Conservation (phyloP, 345 rosid species). For the Corchorus olitorius region DNA sequence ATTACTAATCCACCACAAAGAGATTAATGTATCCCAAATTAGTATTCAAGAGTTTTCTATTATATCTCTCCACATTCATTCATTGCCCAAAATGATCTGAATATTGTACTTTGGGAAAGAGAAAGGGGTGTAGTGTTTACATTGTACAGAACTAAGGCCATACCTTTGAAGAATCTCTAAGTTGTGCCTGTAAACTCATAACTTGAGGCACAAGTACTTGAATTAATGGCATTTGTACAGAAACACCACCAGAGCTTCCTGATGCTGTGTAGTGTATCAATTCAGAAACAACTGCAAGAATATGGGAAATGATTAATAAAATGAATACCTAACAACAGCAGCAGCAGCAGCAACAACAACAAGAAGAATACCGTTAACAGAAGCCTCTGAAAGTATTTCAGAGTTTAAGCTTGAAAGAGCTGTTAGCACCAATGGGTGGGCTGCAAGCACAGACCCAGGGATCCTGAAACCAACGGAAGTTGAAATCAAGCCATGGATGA, state of each 20-base stretch:
- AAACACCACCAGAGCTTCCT: constrained; percentile 72
- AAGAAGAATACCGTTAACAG: constrained; percentile 81
- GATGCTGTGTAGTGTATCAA: constrained; percentile 88
- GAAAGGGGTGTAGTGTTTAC: not conserved
- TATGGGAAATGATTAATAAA: constrained; percentile 11
- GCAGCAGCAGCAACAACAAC: constrained; percentile 9
- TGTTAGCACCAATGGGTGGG: constrained; percentile 84
- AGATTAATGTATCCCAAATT: not conserved
- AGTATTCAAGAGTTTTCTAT: not conserved
- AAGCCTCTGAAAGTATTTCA: constrained; percentile 91
- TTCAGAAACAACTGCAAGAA: constrained; percentile 82
- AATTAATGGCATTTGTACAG: constrained; percentile 84
- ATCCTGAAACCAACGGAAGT: constrained; percentile 62
- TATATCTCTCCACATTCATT: not conserved
- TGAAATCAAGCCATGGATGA: constrained; percentile 16
- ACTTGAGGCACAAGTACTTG: constrained; percentile 93
- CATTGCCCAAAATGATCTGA: not conserved
- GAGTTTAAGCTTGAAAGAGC: constrained; percentile 90
- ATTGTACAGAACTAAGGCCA: constrained; percentile 10
- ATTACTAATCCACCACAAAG: not conserved
- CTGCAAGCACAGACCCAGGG: constrained; percentile 79
- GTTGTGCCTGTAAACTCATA: constrained; percentile 77
- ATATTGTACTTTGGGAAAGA: not conserved
- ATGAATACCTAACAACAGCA: not conserved
- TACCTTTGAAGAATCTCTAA: constrained; percentile 91